Evolutionary conservation across 75 land plant genomes (phyloP), one percentile per base, ranked within the genome.

Genomic region (Sequoiadendron giganteum): DNA sequence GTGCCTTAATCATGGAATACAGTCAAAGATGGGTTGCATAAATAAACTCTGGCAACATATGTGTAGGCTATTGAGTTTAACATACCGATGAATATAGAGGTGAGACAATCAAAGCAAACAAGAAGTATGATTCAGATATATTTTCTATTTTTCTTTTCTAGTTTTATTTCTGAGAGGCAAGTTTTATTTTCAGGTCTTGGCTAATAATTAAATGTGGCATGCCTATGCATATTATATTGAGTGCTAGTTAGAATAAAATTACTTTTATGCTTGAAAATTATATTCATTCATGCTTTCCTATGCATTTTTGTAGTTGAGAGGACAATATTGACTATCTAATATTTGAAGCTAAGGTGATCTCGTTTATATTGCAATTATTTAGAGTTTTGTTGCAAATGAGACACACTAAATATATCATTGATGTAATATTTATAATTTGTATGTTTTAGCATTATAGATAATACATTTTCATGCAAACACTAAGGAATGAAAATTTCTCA

Each of bases 21-120:
- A 43, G 86, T 88, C 47, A 76, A 91, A 39, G 94, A 94, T 88
- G 89, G 42, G 25, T 80, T 42, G 25, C 83, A 80, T 10, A 80
- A 42, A 40, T 80, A 8, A 80, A 52, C 55, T 21, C 7, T 42
- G 83, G 47, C 83, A 80, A 42, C 47, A 39, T 42, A 36, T 19
- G n/a, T 78, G 47, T 80, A 80, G 43, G 25, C 43, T 80, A 80
- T 40, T 39, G 47, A 80, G 11, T 42, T 80, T 42, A 80, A 21
- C 28, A 19, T 21, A 40, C 43, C 6, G 40, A 42, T 80, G 19
- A 42, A 39, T 80, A 80, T 19, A 80, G 43, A 80, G 83, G 43
- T 80, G 83, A 42, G 83, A 42, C 25, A 79, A 19, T 38, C 18
- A 49, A 49, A 42, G 43, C 43, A 42, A 1, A 1, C 43, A 42